phyloP scores from a whole-genome alignment of 192 early-diverging fungal genomes.

The Coemansia guatemalensis region DNA sequence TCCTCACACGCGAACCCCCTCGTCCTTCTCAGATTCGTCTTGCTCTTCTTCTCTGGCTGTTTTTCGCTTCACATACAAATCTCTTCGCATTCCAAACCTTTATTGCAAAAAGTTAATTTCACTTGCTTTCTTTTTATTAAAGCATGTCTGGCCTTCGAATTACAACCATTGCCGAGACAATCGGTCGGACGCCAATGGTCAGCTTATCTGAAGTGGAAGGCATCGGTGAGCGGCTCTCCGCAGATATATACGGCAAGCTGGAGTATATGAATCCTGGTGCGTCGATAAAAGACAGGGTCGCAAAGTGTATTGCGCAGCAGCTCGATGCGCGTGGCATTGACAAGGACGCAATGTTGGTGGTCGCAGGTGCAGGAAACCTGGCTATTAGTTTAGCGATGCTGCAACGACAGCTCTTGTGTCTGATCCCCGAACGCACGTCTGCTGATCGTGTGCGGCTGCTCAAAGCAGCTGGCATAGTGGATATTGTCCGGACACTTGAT shows the following conservation, averaged over 20 bases:
- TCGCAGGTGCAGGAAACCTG: conserved; percentile 72
- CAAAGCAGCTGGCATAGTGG: conserved; percentile 61
- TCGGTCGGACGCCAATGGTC: conserved; percentile 67
- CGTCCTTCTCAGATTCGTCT: conserved; percentile 1
- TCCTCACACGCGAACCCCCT: no score
- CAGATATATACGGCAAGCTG: conserved; percentile 69
- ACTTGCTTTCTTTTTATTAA: neutral
- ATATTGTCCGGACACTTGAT: conserved; percentile 70
- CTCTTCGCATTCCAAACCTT: no score
- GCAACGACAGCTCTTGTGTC: conserved; percentile 26
- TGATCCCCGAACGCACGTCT: conserved; percentile 74
- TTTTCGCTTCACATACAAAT: no score
- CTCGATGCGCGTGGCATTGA: conserved; percentile 24
- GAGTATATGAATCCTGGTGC: conserved; percentile 73
- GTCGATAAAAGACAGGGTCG: conserved; percentile 75
- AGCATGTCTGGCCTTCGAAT: conserved; percentile 17
- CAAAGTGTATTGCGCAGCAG: conserved; percentile 45
- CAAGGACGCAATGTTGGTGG: conserved; percentile 55
- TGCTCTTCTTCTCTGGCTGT: neutral
- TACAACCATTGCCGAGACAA: conserved; percentile 32
- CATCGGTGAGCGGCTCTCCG: conserved; percentile 16
- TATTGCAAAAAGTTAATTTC: neutral
- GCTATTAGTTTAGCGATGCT: conserved; percentile 67
- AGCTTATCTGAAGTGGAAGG: conserved; percentile 27
- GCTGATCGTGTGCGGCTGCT: conserved; percentile 64